These are phyloP conservation scores for Coniochaeta pulveracea DNA, from an alignment of 2,329 filamentous ascomycete genomes.

Conservation along the genomic window DNA sequence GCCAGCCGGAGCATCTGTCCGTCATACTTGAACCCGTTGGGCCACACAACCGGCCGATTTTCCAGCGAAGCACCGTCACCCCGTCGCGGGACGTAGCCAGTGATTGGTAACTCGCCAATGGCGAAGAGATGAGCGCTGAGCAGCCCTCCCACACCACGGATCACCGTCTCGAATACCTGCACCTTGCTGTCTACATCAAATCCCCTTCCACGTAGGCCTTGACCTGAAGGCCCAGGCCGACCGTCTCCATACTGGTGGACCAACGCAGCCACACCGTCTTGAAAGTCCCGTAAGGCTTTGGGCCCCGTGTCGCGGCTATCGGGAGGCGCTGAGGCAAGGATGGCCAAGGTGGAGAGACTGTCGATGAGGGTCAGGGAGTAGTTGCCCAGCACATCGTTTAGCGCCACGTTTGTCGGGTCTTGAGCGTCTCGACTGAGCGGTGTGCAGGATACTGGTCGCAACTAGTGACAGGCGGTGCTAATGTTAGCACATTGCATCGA, in stretches of 20 bases:
- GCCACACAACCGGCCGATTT: slow-evolving; percentile 53
- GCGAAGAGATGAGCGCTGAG: slow-evolving; percentile 92
- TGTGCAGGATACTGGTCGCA: slow-evolving; percentile 74
- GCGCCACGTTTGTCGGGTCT: slow-evolving; percentile 69
- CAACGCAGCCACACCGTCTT: slow-evolving; percentile 64
- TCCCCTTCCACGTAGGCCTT: slow-evolving; percentile 62
- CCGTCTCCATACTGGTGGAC: slow-evolving; percentile 84
- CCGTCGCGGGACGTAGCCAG: slow-evolving; percentile 53
- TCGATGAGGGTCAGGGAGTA: slow-evolving; percentile 95
- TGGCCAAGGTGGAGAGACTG: slow-evolving; percentile 86
- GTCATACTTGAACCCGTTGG: slow-evolving; percentile 70
- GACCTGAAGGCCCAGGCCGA: slow-evolving; percentile 51
- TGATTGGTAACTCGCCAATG: slow-evolving; percentile 77
- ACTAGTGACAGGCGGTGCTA: slow-evolving; percentile 29
- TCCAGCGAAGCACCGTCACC: slow-evolving; percentile 30
- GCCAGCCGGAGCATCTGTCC: slow-evolving; percentile 87
- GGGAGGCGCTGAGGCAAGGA: slow-evolving; percentile 67
- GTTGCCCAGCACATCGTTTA: slow-evolving; percentile 94
- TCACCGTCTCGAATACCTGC: slow-evolving; percentile 96
- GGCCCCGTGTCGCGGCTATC: slow-evolving; percentile 39
- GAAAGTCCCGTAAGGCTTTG: slow-evolving; percentile 63
- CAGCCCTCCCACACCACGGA: slow-evolving; percentile 81
- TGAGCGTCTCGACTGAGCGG: slow-evolving; percentile 75
- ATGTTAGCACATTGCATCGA: background rate
- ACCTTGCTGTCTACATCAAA: slow-evolving; percentile 98